Percentiles rank a stretch among this genome's conserved stretches.
These are phyloP conservation scores for Agapanthus africanus DNA, from an alignment of 106 monocot genomes.

Conservation along the genomic window DNA sequence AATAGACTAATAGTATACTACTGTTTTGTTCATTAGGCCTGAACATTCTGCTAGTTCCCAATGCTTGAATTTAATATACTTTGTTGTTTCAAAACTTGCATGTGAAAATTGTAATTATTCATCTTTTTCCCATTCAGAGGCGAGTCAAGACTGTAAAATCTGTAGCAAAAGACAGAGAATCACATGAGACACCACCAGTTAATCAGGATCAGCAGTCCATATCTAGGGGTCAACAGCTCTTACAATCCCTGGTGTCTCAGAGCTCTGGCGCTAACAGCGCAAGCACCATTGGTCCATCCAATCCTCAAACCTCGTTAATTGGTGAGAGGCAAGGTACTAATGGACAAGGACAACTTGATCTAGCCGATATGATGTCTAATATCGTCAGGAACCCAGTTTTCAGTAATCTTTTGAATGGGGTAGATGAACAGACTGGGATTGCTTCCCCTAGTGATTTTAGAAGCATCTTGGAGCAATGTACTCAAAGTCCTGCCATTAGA, in stretches of 20 bases:
- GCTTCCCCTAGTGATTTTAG: constrained; percentile 33
- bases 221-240: constrained; percentile 41
- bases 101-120: not conserved
- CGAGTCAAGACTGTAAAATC: constrained; percentile 39
- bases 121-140: constrained; percentile 20
- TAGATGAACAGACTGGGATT: constrained; percentile 47
- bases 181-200: constrained; percentile 4
- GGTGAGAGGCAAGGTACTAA: constrained; percentile 14
- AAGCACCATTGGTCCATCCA: constrained; percentile 13
- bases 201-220: constrained; percentile 32
- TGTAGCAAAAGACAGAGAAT: constrained; percentile 14
- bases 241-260: constrained; percentile 41
- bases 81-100: not conserved
- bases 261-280: constrained; percentile 9
- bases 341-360: constrained; percentile 25
- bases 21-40: not conserved
- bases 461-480: constrained; percentile 50
- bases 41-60: not conserved
- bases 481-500: constrained; percentile 32
- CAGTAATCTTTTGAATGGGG: constrained; percentile 37
- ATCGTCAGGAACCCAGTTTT: constrained; percentile 46
- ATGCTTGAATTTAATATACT: not conserved
- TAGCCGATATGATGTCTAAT: constrained; percentile 40
- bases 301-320: constrained; percentile 5
- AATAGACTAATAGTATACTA: not conserved